A percentile compares a stretch with the other conserved stretches of the same genome.
Evolutionary conservation across 2,329 filamentous ascomycete species (phyloP).

Genomic region (Helminthosporium solani): DNA sequence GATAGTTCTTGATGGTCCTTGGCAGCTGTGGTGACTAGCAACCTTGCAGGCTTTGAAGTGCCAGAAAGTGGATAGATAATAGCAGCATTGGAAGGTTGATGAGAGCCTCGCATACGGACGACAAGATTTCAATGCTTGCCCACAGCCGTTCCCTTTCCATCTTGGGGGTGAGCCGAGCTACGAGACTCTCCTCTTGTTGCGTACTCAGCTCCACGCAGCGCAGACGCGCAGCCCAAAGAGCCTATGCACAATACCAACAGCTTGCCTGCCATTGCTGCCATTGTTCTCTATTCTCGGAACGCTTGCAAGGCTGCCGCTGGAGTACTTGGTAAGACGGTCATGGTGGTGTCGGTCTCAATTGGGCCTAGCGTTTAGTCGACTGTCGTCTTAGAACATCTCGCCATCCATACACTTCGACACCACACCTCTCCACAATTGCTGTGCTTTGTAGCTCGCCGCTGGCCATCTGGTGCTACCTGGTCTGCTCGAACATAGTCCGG

Average conservation of each 20-base stretch:
- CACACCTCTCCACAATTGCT: not conserved
- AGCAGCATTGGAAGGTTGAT: no score
- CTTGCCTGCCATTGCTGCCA: not conserved
- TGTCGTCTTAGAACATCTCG: not conserved
- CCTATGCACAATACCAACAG: not conserved
- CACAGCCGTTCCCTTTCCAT: no score
- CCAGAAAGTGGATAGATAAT: no score
- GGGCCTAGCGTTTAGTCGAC: not conserved
- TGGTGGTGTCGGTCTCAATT: no score
- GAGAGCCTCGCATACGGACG: no score
- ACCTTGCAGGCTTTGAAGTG: not conserved
- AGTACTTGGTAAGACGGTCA: no score
- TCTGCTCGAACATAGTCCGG: slow-evolving; percentile 2
- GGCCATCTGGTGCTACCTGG: slow-evolving; percentile 2
- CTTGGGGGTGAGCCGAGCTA: not conserved
- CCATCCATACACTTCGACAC: not conserved
- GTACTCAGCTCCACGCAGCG: not conserved
- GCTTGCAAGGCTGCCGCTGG: not conserved
- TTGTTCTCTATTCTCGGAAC: not conserved
- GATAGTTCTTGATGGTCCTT: no score
- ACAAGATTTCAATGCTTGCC: no score
- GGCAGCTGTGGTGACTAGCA: not conserved
- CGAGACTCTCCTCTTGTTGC: not conserved
- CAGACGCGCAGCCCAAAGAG: not conserved
- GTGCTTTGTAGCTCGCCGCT: not conserved